Evolutionary conservation across 1,139 yeast genomes (phyloP), one percentile per base, ranked within the genome.

Genomic region (Diutina mesorugosa): DNA sequence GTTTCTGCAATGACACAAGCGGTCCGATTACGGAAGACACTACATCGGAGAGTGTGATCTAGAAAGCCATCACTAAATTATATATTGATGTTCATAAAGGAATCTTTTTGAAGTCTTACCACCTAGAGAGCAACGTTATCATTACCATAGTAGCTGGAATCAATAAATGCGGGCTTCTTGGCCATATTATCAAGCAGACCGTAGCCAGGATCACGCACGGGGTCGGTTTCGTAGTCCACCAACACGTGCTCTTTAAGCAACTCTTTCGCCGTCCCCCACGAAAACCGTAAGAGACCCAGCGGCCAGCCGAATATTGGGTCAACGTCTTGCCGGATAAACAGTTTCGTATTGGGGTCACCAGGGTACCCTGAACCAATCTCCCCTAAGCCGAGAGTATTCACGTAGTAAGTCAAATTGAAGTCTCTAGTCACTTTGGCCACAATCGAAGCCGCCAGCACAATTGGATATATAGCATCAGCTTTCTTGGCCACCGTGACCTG

Each of bases 361-460:
- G 99, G 99, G 67, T 93, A 93, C 0, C 99, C 99, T 0, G 96
- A 87, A 0, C 98, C 98, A 70, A 91, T 76, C 29, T 61, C 67
- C 3, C 67, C 67, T 18, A 64, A 55, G 12, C 60, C 59, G n/a
- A 69, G 57, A 18, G 63, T 59, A 28, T 63, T 56, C 56, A 65
- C 67, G 62, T 60, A 73, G 63, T 67, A 69, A 50, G 77, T 71
- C 58, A 93, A 72, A 55, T 85, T 81, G 56, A 81, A 73, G 68
- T 93, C 99, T 65, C 99, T 79, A 0, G 99, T 90, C 4, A 93
- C 99, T 67, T 93, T 93, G 6, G 99, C 99, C 56, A 93, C 91
- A 57, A 93, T 89, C n/a, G 96, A 87, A 0, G 99, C 99, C 0
- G 95, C 89, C 68, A 96, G 87, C 4, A 95, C 99, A 55, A 90